Conservation (phyloP, 306 rosid genomes). For the Fragaria nilgerrensis region DNA sequence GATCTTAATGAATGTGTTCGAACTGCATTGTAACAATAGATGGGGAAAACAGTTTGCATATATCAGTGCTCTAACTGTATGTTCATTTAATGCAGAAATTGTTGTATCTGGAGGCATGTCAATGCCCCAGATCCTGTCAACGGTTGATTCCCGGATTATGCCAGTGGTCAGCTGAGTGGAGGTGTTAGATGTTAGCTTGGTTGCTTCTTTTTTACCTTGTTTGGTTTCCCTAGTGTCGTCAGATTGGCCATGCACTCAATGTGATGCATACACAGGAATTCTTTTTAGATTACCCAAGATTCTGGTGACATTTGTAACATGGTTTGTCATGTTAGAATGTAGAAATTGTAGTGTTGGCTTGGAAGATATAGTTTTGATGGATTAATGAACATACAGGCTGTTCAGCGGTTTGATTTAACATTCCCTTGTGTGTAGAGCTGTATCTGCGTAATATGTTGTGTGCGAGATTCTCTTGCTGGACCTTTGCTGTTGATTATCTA, state of each 20-base stretch:
- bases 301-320: slow-evolving; percentile 44
- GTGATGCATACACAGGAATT: slow-evolving; percentile 24
- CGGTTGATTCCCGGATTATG: slow-evolving; percentile 43
- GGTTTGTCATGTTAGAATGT: slow-evolving; percentile 40
- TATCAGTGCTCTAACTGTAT: slow-evolving; percentile 1
- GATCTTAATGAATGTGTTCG: not conserved
- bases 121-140: slow-evolving; percentile 79
- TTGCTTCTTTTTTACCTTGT: slow-evolving; percentile 24
- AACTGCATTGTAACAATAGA: not conserved
- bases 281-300: slow-evolving; percentile 23
- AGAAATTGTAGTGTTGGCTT: slow-evolving; percentile 41
- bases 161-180: slow-evolving; percentile 52
- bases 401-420: slow-evolving; percentile 8
- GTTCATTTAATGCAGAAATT: slow-evolving; percentile 60
- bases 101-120: slow-evolving; percentile 97
- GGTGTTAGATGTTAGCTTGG: slow-evolving; percentile 22
- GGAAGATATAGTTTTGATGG: slow-evolving; percentile 41
- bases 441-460: not conserved
- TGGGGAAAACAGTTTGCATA: not conserved
- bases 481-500: not conserved
- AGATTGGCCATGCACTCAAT: slow-evolving; percentile 28
- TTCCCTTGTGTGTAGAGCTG: not conserved
- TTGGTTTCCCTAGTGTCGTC: slow-evolving; percentile 33
- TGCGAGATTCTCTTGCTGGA: not conserved
- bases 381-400: slow-evolving; percentile 30